Evolutionary conservation across 495 filamentous ascomycete genomes (phyloP).

Genomic region (Melanomma pulvis-pyrius): DNA sequence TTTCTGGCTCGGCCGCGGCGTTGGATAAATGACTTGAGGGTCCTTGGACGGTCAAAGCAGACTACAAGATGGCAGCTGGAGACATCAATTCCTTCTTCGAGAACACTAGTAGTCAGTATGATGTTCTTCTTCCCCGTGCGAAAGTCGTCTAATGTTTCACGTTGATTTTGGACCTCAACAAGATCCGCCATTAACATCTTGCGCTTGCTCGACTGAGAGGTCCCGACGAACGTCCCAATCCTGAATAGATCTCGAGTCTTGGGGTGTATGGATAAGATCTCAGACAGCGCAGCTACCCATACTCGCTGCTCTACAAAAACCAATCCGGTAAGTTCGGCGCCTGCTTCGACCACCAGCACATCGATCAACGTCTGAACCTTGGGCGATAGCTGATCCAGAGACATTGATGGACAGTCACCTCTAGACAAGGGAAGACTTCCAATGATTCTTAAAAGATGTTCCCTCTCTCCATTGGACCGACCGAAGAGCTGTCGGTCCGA

Average conservation of each 20-base stretch:
- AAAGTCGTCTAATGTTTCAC: constrained; percentile 68
- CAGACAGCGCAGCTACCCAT: constrained; percentile 66
- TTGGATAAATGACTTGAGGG: constrained; percentile 86
- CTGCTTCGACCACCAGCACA: constrained; percentile 52
- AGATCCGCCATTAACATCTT: constrained; percentile 65
- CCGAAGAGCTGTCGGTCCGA: constrained; percentile 43
- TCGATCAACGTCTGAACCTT: constrained; percentile 53
- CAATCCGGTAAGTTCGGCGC: constrained; percentile 63
- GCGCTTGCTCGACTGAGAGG: constrained; percentile 54
- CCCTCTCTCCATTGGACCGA: constrained; percentile 57
- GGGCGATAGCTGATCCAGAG: constrained; percentile 22
- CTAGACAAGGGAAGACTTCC: constrained; percentile 40
- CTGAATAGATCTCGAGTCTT: constrained; percentile 58
- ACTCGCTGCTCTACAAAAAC: constrained; percentile 78
- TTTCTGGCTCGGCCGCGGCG: constrained; percentile 81
- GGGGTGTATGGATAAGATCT: constrained; percentile 67
- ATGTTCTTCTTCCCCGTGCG: constrained; percentile 71
- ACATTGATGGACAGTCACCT: neutral
- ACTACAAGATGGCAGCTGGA: constrained; percentile 82
- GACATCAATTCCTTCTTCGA: constrained; percentile 93
- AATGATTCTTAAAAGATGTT: constrained; percentile 62
- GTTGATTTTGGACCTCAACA: constrained; percentile 56
- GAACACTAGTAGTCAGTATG: constrained; percentile 77
- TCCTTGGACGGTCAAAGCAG: constrained; percentile 77
- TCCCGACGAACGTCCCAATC: constrained; percentile 73